Evolutionary conservation across 163 green algal species (phyloP), one percentile per base, ranked within the genome.

Genomic region (Prototheca stagnorum): DNA sequence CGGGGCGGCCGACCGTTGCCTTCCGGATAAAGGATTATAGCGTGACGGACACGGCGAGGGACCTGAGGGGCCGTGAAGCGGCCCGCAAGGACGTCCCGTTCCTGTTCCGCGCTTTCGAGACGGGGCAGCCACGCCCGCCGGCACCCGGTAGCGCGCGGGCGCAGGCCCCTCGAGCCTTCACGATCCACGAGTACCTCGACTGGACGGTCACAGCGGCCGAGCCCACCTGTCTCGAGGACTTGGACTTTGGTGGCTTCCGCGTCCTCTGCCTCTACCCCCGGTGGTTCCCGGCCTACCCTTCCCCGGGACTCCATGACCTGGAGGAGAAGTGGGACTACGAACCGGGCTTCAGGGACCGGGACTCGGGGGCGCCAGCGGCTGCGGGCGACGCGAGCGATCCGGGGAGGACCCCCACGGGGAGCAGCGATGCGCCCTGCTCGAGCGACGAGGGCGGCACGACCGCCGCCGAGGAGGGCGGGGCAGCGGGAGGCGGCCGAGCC

Each of bases 131-230:
- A 44, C 43, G 41, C n/a, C 56, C 50, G 33, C 54, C 36, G n/a
- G 20, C 25, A 26, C 42, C 24, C 16, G 35, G n/a, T 3, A 28
- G 5, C 25, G 75, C 72, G n/a, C 68, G 61, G 14, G 22, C 61
- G 48, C 24, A 53, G 58, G 40, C 56, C 57, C 73, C 79, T 5
- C 71, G 84, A 8, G 71, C 77, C n/a, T 67, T 76, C 39, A 95
- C 84, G 35, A 95, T 95, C 33, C 84, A 95, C 56, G 84, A 95
- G 56, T 95, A 92, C 64, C 66, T 95, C 9, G 79, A 93, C 61
- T 95, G 84, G 84, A 95, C 84, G 5, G 73, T 92, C 8, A 90
- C 81, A 1, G 75, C 76, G 3, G 63, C 72, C 26, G 58, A 74
- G 24, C 62, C 74, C 1, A 52, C 75, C 19, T 56, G 68, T 14